These are phyloP conservation scores for Begonia peltatifolia DNA, from an alignment of 306 rosid species.

Conservation along the genomic window DNA sequence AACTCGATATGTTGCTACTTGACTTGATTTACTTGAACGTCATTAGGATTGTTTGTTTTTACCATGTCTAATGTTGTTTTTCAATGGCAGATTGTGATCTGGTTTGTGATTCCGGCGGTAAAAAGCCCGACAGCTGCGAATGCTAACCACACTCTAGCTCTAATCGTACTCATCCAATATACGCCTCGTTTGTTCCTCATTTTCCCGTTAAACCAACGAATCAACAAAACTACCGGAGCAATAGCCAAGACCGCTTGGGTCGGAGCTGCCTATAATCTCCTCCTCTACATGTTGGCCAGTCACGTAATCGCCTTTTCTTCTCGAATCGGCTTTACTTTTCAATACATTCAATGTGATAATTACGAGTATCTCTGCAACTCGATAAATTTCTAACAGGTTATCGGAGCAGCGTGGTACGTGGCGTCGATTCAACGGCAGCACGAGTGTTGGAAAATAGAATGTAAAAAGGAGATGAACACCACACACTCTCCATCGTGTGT, in stretches of 20 bases:
- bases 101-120: conserved; percentile 64
- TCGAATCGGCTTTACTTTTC: neutral
- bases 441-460: conserved; percentile 54
- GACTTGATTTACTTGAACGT: no score
- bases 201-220: conserved; percentile 57
- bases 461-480: conserved; percentile 37
- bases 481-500: conserved; percentile 69
- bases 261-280: conserved; percentile 76
- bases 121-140: conserved; percentile 40
- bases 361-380: neutral
- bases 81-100: conserved; percentile 43
- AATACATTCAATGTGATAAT: neutral
- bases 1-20: no score
- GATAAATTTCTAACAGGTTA: conserved; percentile 23
- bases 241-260: conserved; percentile 70
- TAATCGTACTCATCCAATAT: conserved; percentile 70
- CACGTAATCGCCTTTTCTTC: conserved; percentile 33
- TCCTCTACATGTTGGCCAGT: conserved; percentile 52
- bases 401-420: conserved; percentile 79
- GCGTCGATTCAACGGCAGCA: conserved; percentile 61
- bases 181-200: conserved; percentile 58
- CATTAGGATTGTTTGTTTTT: no score
- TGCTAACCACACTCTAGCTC: conserved; percentile 57
- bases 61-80: no score
- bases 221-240: conserved; percentile 60